These are phyloP conservation scores for Solanum ossicruentum DNA, from an alignment of 257 asterid species.

Conservation along the genomic window DNA sequence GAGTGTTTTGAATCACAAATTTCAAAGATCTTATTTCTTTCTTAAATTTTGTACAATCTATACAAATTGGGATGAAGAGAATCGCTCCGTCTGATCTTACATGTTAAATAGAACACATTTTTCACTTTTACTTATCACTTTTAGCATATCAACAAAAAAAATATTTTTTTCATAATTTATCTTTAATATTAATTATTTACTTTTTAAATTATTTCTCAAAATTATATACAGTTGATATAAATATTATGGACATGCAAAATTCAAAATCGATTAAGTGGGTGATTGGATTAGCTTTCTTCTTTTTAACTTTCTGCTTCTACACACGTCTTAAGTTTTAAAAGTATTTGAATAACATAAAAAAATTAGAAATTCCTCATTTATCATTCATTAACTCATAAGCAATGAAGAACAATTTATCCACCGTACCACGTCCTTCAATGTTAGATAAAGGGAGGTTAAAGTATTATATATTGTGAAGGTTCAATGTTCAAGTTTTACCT, in stretches of 20 bases:
- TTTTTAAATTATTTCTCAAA: neutral
- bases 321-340: too few species aligned
- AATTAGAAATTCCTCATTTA: too few species aligned
- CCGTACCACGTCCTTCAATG: too few species aligned
- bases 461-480: neutral
- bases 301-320: too few species aligned
- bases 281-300: too few species aligned
- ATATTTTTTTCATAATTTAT: neutral
- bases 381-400: too few species aligned
- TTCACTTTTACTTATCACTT: neutral
- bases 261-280: too few species aligned
- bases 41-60: too few species aligned
- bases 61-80: neutral
- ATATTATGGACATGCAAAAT: neutral
- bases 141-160: neutral
- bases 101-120: neutral
- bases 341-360: too few species aligned
- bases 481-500: neutral
- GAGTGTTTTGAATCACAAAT: neutral
- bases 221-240: neutral
- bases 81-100: neutral
- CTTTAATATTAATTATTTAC: neutral
- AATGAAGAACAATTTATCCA: too few species aligned
- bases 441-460: too few species aligned
- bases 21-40: neutral